Evolutionary conservation across 139 green algal species (phyloP).

Genomic region (Chlamydomonas schloesseri): DNA sequence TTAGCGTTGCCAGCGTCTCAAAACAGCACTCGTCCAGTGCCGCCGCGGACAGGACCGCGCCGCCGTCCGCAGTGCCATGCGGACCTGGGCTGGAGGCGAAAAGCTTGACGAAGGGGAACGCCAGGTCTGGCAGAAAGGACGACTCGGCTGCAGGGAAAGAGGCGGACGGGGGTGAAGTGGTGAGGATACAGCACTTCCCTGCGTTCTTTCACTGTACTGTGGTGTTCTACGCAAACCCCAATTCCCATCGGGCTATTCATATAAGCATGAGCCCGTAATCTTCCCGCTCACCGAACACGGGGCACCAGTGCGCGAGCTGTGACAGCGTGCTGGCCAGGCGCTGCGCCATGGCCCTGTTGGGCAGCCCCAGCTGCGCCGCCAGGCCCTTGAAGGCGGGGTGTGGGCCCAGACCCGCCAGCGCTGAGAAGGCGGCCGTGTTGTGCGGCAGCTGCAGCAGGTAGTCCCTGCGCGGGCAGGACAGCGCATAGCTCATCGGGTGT

Average conservation of each 20-base stretch:
- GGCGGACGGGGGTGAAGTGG: background rate
- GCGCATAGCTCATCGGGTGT: too few relatives aligned
- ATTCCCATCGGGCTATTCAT: too few relatives aligned
- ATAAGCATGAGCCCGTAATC: too few relatives aligned
- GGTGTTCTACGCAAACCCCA: too few relatives aligned
- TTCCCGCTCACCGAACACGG: slow-evolving; percentile 59
- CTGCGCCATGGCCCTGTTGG: slow-evolving; percentile 40
- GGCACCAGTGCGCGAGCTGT: slow-evolving; percentile 76
- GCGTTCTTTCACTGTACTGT: too few relatives aligned
- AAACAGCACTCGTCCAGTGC: slow-evolving; percentile 51
- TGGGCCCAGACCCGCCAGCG: slow-evolving; percentile 59
- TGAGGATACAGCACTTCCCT: too few relatives aligned
- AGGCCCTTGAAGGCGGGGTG: slow-evolving; percentile 62
- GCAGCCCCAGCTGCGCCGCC: slow-evolving; percentile 38
- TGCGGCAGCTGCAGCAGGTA: slow-evolving; percentile 75
- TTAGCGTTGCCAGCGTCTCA: slow-evolving; percentile 66
- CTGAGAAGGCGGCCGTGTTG: slow-evolving; percentile 68
- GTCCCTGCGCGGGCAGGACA: slow-evolving; percentile 50
- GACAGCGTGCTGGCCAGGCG: slow-evolving; percentile 65
- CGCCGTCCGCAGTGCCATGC: slow-evolving; percentile 4
- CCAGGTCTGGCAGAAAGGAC: slow-evolving; percentile 66
- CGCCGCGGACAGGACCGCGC: slow-evolving; percentile 22
- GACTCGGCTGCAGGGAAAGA: slow-evolving; percentile 49
- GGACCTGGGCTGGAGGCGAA: slow-evolving; percentile 23
- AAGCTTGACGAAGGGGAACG: slow-evolving; percentile 77